A percentile compares a stretch with the other conserved stretches of the same genome.
Evolutionary conservation across 2,329 filamentous ascomycete genomes (phyloP).

Genomic region (Fusarium siculi): DNA sequence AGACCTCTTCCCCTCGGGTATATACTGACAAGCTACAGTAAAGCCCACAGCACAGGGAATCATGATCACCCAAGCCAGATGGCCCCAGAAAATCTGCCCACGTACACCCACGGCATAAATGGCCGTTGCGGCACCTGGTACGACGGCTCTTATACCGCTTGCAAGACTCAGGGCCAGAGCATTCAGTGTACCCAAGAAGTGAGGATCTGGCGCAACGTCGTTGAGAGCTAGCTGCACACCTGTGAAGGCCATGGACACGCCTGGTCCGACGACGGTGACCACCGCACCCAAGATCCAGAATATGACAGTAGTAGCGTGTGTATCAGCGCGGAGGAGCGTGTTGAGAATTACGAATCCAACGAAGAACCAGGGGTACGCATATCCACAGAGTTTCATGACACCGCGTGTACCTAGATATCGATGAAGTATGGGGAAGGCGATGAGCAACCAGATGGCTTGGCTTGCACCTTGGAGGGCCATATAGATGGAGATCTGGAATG

Average conservation of each 20-base stretch:
- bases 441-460: constrained; percentile 77
- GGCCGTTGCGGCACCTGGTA: constrained; percentile 72
- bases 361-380: constrained; percentile 73
- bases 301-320: constrained; percentile 46
- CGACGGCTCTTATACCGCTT: constrained; percentile 71
- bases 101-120: constrained; percentile 75
- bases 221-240: constrained; percentile 79
- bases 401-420: constrained; percentile 72
- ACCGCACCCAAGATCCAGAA: constrained; percentile 66
- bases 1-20: constrained; percentile 44
- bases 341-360: constrained; percentile 66
- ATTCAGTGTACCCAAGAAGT: constrained; percentile 76
- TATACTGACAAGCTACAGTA: constrained; percentile 36
- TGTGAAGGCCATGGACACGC: constrained; percentile 76
- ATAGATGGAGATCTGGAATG: constrained; percentile 72
- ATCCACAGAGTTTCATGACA: constrained; percentile 66
- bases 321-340: constrained; percentile 53
- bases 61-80: constrained; percentile 56
- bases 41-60: constrained; percentile 47
- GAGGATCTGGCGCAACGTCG: constrained; percentile 73
- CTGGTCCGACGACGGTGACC: constrained; percentile 65
- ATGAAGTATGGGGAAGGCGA: constrained; percentile 77
- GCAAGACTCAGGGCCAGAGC: constrained; percentile 67
- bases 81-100: constrained; percentile 69
- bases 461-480: constrained; percentile 72